phyloP scores from a whole-genome alignment of 495 filamentous ascomycete species.

The Aspergillus carlsbadensis region DNA sequence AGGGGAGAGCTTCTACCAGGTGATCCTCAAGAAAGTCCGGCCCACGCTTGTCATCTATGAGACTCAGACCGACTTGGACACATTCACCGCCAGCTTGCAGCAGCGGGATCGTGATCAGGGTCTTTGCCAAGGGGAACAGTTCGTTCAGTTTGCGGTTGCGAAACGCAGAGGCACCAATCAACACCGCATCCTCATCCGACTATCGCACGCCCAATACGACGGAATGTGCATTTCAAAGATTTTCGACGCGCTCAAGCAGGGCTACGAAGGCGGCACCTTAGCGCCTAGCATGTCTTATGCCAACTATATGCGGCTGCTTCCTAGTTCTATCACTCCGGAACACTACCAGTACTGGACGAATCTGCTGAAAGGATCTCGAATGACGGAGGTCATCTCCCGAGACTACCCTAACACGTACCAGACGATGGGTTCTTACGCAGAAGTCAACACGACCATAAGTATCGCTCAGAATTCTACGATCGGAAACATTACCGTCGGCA shows the following conservation, averaged over 20 bases:
- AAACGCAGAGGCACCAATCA: slow-evolving; percentile 44
- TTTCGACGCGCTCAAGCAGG: slow-evolving; percentile 50
- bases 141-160: slow-evolving; percentile 59
- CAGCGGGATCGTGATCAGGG: slow-evolving; percentile 48
- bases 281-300: slow-evolving; percentile 51
- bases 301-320: slow-evolving; percentile 53
- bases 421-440: slow-evolving; percentile 33
- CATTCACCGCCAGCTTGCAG: slow-evolving; percentile 48
- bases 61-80: slow-evolving; percentile 48
- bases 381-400: slow-evolving; percentile 43
- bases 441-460: slow-evolving; percentile 37
- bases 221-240: slow-evolving; percentile 65
- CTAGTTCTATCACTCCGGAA: slow-evolving; percentile 41
- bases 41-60: slow-evolving; percentile 52
- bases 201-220: slow-evolving; percentile 76
- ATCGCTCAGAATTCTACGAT: slow-evolving; percentile 31
- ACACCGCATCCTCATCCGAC: slow-evolving; percentile 59
- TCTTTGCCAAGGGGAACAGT: slow-evolving; percentile 58
- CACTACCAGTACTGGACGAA: slow-evolving; percentile 53
- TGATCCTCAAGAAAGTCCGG: slow-evolving; percentile 56
- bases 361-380: slow-evolving; percentile 42
- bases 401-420: slow-evolving; percentile 36
- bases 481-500: slow-evolving; percentile 51
- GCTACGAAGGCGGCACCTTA: slow-evolving; percentile 47
- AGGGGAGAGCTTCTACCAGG: slow-evolving; percentile 54